Base-by-base conservation (phyloP, 2,329 filamentous ascomycete genomes). In the Cladophialophora carrionii region DNA sequence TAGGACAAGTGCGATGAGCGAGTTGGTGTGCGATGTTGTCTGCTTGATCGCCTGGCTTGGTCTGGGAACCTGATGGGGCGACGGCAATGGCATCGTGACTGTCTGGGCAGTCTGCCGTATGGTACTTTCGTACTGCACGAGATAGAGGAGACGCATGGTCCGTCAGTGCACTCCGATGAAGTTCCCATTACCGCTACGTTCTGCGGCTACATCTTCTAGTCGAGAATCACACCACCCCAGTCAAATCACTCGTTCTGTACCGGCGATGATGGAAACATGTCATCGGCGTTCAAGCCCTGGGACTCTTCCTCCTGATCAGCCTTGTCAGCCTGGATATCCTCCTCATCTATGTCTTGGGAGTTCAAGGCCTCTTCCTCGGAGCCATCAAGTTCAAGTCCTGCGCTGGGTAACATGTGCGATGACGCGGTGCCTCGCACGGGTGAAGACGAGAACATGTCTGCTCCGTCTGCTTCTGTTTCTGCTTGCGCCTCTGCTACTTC, bases 181-280 rank as follows among this genome's bases (percentile, higher is more conserved):
- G 17, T 2, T 43, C 17, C 17, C 4, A 43, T n/a, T n/a, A 3
- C 37, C 37, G 26, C 26, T 29, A 29, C 26, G 26, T 29, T 29
- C 26, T 29, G 26, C 26, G 4, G 7, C 17, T 20, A 20, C 14
- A 43, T 8, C 37, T 43, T 7, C 37, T 20, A 5, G 7, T 7
- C 14, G 37, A 7, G 17, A 43, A n/a, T 43, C 37, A 43, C 14
- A n/a, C 37, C 8, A 12, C 4, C 14, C 17, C 14, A 43, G 17
- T 43, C 37, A 43, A 43, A n/a, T 17, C 17, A 43, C 37, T 69
- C 64, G 37, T 65, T 57, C 46, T 62, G 41, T 31, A 67, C 56
- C 26, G 64, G 64, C n/a, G 65, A 69, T 14, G 67, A 69, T 20
- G 67, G 65, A 32, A 69, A 67, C 67, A 69, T 67, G 32, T 64